Percentiles rank a stretch among this genome's conserved stretches.
These are phyloP conservation scores for Candida fluviatilis DNA, from an alignment of 805 yeast species.

Conservation along the genomic window DNA sequence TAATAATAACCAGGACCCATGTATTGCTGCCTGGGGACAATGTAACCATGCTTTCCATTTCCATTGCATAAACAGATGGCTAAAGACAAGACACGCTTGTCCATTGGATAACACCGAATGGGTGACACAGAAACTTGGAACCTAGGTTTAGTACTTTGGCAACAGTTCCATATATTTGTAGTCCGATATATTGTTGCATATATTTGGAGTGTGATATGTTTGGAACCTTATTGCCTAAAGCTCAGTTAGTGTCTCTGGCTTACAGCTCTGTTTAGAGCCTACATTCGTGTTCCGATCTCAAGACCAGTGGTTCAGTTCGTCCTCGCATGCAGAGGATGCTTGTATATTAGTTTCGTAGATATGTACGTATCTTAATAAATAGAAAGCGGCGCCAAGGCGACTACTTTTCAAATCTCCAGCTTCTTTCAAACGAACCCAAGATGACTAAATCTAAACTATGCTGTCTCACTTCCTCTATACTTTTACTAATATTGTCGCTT, in stretches of 20 bases:
- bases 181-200: too few relatives aligned
- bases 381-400: background rate
- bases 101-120: slow-evolving; percentile 94
- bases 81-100: slow-evolving; percentile 91
- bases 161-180: too few relatives aligned
- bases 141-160: too few relatives aligned
- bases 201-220: too few relatives aligned
- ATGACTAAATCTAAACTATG: slow-evolving; percentile 49
- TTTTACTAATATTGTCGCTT: slow-evolving; percentile 22
- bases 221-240: too few relatives aligned
- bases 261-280: too few relatives aligned
- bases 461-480: slow-evolving; percentile 39
- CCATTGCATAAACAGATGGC: slow-evolving; percentile 96
- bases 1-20: slow-evolving; percentile 59
- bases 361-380: slow-evolving; percentile 1
- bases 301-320: too few relatives aligned
- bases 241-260: too few relatives aligned
- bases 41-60: slow-evolving; percentile 98
- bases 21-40: slow-evolving; percentile 95
- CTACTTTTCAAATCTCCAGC: slow-evolving; percentile 7
- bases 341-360: slow-evolving; percentile 1
- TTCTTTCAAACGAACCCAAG: slow-evolving; percentile 56
- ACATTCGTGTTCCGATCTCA: too few relatives aligned
- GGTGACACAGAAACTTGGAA: slow-evolving; percentile 68
- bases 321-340: too few relatives aligned